Percentiles rank a stretch among this genome's conserved stretches.
These are phyloP conservation scores for Sicyos baderoa DNA, from an alignment of 306 rosid species.

Conservation along the genomic window DNA sequence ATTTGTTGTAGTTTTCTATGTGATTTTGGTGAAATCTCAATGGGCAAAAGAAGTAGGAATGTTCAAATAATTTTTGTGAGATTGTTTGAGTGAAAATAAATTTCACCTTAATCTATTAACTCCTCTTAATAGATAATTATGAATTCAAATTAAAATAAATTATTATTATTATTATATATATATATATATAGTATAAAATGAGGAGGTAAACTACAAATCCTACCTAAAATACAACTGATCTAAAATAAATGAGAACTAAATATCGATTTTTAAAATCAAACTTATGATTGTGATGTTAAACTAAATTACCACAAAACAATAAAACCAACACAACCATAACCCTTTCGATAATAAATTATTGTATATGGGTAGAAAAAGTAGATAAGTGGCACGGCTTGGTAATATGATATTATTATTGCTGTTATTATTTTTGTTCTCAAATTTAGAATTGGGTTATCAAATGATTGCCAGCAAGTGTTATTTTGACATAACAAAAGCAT, in stretches of 20 bases:
- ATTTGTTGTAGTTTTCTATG: neutral
- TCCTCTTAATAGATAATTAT: conserved; percentile 4
- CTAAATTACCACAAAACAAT: too few species aligned
- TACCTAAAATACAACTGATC: too few species aligned
- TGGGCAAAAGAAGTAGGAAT: neutral
- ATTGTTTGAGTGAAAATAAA: neutral
- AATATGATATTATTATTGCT: neutral
- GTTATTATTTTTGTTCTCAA: neutral
- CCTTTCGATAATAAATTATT: too few species aligned
- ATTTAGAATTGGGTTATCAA: neutral
- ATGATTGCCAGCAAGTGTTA: neutral
- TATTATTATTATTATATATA: too few species aligned
- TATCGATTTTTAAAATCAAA: too few species aligned
- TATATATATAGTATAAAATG: too few species aligned
- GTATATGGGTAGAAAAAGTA: too few species aligned
- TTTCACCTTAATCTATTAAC: neutral
- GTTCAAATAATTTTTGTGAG: neutral
- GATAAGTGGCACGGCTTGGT: conserved; percentile 4
- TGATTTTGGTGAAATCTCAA: neutral
- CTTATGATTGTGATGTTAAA: too few species aligned
- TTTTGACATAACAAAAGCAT: neutral
- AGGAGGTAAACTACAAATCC: too few species aligned
- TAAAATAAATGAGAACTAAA: too few species aligned
- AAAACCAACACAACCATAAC: too few species aligned
- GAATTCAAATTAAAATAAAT: conserved; percentile 1